Base-by-base conservation (phyloP, 2,329 filamentous ascomycete species). In the Cryphonectria nitschkei region DNA sequence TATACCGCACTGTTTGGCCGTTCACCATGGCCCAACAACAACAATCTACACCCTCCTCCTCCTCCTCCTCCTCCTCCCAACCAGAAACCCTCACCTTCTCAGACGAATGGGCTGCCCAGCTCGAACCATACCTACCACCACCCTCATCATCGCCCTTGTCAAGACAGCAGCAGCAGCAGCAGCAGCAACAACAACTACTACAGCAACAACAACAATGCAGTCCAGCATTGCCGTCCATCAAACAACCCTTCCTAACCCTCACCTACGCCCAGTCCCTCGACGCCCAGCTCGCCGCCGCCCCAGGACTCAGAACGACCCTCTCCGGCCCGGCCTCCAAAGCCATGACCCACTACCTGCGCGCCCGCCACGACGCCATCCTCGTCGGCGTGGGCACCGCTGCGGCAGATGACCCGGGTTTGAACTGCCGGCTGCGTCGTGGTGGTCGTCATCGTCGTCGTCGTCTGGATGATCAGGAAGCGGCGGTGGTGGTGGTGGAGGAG, bases 221-320 rank as follows among this genome's bases (percentile, higher is more conserved):
- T 26, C 26, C 26, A 26, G 26, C 26, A 26, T 26, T 1, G 26
- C 26, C 26, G 26, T 26, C 26, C 26, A 26, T 26, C 26, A 26
- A 26, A 26, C 22, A 26, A n/a, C 77, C 84, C 14, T 88, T 87
- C 78, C 87, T 94, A 65, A 98, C 95, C 2, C 85, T 98, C 56
- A 98, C 95, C 16, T 98, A 95, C 80, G 95, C 96, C 32, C 92
- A 91, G 8, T 98, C 95, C 4, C 90, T 99, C 75, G 95, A 98
- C 82, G 91, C 92, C 56, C 88, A 90, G 68, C 86, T 97, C 66
- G 89, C 94, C 1, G 86, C 95, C 39, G 86, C 90, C 0, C 93
- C 94, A 0, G 94, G 94, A 19, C 85, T 89, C n/a, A 92, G 92
- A 74, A 98, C 95, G 2, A 85, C 88, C 0, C 87, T 98, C 19